Conservation (phyloP, 306 rosid species). For the Hippophae gyantsensis region DNA sequence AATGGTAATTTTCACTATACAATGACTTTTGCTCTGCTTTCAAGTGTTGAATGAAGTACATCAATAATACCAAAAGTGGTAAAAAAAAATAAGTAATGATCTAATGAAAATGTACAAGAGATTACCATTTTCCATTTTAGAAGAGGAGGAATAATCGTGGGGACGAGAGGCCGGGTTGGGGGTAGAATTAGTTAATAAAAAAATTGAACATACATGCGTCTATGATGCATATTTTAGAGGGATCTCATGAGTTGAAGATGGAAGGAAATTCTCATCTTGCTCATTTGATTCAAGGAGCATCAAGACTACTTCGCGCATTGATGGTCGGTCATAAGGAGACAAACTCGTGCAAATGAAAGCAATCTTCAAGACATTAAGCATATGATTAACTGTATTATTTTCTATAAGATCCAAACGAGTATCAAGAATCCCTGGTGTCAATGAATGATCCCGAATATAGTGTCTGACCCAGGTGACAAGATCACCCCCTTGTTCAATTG, state of each 20-base stretch:
- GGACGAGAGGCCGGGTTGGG: background rate
- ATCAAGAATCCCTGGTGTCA: conserved; percentile 61
- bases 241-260: conserved; percentile 36
- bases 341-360: conserved; percentile 68
- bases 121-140: conserved; percentile 20
- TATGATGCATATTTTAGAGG: conserved; percentile 27
- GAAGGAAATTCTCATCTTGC: conserved; percentile 37
- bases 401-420: conserved; percentile 54
- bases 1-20: too few species aligned
- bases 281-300: conserved; percentile 78
- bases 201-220: conserved; percentile 21
- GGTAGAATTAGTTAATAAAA: conserved; percentile 19
- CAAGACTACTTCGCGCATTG: conserved; percentile 70
- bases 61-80: conserved; percentile 18
- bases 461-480: conserved; percentile 68
- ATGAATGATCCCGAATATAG: conserved; percentile 42
- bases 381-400: conserved; percentile 47
- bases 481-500: conserved; percentile 83
- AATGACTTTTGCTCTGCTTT: too few species aligned
- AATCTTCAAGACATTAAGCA: conserved; percentile 68
- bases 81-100: conserved; percentile 13
- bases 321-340: conserved; percentile 61
- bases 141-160: conserved; percentile 8
- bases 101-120: conserved; percentile 46
- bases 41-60: conserved; percentile 8